Percentiles rank a stretch among this genome's conserved stretches.
Evolutionary conservation across 306 rosid genomes (phyloP).

Genomic region (Quercus aquifolioides): DNA sequence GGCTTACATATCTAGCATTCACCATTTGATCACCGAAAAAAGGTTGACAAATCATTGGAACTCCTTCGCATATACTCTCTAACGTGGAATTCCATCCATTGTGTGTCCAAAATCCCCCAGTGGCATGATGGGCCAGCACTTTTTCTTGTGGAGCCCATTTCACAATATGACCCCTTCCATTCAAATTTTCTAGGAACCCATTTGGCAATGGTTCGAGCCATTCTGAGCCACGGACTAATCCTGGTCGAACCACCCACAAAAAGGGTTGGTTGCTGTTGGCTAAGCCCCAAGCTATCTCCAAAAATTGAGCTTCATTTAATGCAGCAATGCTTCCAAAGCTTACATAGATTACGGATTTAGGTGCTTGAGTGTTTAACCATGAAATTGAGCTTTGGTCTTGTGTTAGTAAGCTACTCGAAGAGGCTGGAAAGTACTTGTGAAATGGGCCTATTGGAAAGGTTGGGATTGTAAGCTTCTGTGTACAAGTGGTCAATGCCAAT

Average conservation of each 20-base stretch:
- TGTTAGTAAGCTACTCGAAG: slow-evolving; percentile 32
- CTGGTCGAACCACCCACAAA: slow-evolving; percentile 70
- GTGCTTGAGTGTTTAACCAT: slow-evolving; percentile 44
- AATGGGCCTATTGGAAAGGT: slow-evolving; percentile 65
- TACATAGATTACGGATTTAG: slow-evolving; percentile 51
- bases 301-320: slow-evolving; percentile 26
- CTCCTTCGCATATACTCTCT: slow-evolving; percentile 60
- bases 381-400: slow-evolving; percentile 43
- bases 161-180: slow-evolving; percentile 48
- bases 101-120: slow-evolving; percentile 71
- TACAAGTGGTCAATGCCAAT: slow-evolving; percentile 21
- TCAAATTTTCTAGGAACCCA: slow-evolving; percentile 37
- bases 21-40: slow-evolving; percentile 50
- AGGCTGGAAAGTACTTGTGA: slow-evolving; percentile 37
- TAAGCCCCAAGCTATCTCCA: slow-evolving; percentile 66
- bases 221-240: slow-evolving; percentile 36
- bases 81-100: slow-evolving; percentile 73
- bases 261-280: slow-evolving; percentile 53
- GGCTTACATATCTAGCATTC: slow-evolving; percentile 50
- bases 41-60: slow-evolving; percentile 67
- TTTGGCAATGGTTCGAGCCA: slow-evolving; percentile 50
- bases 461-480: slow-evolving; percentile 32
- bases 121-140: slow-evolving; percentile 47
- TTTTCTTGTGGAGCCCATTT: slow-evolving; percentile 79
- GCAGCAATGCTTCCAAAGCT: slow-evolving; percentile 59